Conservation (phyloP, 768 basidiomycete genomes). For the Rhizopogon vesiculosus region DNA sequence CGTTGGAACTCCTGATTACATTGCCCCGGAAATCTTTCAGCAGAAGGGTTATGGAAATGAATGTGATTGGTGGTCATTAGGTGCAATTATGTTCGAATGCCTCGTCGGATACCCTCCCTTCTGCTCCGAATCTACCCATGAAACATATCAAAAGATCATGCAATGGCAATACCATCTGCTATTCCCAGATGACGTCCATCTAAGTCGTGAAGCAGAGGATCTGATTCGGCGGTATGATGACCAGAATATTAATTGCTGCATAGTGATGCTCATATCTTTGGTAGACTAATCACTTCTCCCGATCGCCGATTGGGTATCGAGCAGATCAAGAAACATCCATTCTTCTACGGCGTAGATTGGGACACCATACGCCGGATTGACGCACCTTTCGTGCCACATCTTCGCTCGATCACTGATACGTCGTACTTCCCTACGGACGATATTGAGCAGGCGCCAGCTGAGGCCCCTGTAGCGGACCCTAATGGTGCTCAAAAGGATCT, state of each 20-base stretch:
- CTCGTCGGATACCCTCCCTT: constrained; percentile 96
- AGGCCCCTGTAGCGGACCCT: constrained; percentile 31
- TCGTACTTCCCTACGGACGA: constrained; percentile 99
- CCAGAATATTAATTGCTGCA: neutral
- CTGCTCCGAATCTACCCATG: constrained; percentile 93
- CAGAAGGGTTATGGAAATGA: constrained; percentile 98
- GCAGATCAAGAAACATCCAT: constrained; percentile 86
- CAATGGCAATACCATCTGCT: constrained; percentile 84
- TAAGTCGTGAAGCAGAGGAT: constrained; percentile 89
- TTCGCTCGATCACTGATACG: constrained; percentile 91
- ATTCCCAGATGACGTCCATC: constrained; percentile 93
- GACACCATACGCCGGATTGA: constrained; percentile 80
- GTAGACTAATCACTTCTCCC: constrained; percentile 77
- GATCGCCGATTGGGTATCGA: constrained; percentile 78
- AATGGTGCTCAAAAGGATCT: constrained; percentile 50
- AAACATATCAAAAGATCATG: constrained; percentile 97
- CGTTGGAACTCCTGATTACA: constrained; percentile 95
- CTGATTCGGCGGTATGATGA: constrained; percentile 67
- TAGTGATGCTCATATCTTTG: neutral
- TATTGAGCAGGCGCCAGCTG: constrained; percentile 68
- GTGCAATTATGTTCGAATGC: constrained; percentile 98
- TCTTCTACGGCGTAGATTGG: constrained; percentile 98
- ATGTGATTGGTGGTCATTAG: constrained; percentile 99
- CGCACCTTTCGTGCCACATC: constrained; percentile 93
- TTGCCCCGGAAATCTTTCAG: constrained; percentile 94